Evolutionary conservation across 805 yeast species (phyloP).

Genomic region (Candida pseudofarinosa): DNA sequence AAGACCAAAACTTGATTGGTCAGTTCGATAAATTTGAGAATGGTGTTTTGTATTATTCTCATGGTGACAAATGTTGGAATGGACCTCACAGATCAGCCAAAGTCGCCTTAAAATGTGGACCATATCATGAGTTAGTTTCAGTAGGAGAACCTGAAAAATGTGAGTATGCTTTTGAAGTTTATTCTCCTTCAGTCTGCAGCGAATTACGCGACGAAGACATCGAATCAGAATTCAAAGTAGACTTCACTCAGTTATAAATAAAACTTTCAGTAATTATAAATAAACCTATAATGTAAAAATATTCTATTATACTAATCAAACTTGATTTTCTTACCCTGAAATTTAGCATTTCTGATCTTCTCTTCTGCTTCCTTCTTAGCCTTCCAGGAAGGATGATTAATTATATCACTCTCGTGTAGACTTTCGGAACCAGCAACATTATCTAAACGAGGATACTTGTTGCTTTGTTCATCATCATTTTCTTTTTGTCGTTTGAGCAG

Average conservation of each 20-base stretch:
- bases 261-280: too few species aligned
- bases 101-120: constrained; percentile 66
- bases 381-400: constrained; percentile 95
- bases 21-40: constrained; percentile 21
- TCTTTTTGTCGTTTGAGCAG: constrained; percentile 44
- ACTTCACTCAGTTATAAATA: constrained; percentile 15
- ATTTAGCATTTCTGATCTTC: constrained; percentile 58
- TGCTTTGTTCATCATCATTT: constrained; percentile 4
- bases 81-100: constrained; percentile 79
- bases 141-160: constrained; percentile 91
- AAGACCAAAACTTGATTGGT: constrained; percentile 55
- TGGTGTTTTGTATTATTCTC: constrained; percentile 39
- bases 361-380: constrained; percentile 79
- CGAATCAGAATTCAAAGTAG: constrained; percentile 18
- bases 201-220: constrained; percentile 25
- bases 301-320: constrained; percentile 44
- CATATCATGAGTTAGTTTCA: constrained; percentile 46
- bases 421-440: neutral
- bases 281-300: constrained; percentile 1
- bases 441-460: constrained; percentile 1
- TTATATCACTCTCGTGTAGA: constrained; percentile 14
- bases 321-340: constrained; percentile 79
- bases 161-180: constrained; percentile 56
- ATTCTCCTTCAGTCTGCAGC: constrained; percentile 46
- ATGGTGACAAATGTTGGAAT: constrained; percentile 89